Evolutionary conservation across 257 asterid species (phyloP).

Genomic region (Jasminum sambac): DNA sequence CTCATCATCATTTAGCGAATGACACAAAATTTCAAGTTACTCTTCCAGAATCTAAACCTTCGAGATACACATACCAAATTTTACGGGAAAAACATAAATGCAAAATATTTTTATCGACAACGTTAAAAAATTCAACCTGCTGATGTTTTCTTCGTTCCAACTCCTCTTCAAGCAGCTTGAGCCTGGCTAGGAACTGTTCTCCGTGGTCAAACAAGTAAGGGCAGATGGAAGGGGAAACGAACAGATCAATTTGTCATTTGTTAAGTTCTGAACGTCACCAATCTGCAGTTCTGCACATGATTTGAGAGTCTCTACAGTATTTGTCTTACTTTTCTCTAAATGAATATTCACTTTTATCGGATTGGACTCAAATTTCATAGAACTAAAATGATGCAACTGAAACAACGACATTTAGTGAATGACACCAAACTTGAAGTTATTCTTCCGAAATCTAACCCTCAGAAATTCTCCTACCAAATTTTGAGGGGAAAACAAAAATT

Average conservation of each 20-base stretch:
- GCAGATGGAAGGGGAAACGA: too few relatives aligned
- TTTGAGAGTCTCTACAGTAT: background rate
- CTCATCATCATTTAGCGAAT: background rate
- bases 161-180: slow-evolving; percentile 30
- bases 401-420: background rate
- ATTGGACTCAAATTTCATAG: too few relatives aligned
- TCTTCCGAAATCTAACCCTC: background rate
- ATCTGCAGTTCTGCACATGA: background rate
- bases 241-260: too few relatives aligned
- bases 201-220: too few relatives aligned
- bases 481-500: slow-evolving; percentile 6
- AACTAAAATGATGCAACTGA: background rate
- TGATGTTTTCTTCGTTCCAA: slow-evolving; percentile 29
- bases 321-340: background rate
- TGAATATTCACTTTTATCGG: background rate
- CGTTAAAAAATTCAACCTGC: slow-evolving; percentile 32
- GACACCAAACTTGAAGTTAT: background rate
- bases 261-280: too few relatives aligned
- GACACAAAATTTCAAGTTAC: background rate
- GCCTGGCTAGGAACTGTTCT: slow-evolving; percentile 10
- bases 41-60: background rate
- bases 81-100: slow-evolving; percentile 8
- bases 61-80: slow-evolving; percentile 1
- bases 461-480: background rate
- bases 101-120: slow-evolving; percentile 2